Conservation (phyloP, 2,329 filamentous ascomycete species). For the Hawksworthiomyces lignivorus region DNA sequence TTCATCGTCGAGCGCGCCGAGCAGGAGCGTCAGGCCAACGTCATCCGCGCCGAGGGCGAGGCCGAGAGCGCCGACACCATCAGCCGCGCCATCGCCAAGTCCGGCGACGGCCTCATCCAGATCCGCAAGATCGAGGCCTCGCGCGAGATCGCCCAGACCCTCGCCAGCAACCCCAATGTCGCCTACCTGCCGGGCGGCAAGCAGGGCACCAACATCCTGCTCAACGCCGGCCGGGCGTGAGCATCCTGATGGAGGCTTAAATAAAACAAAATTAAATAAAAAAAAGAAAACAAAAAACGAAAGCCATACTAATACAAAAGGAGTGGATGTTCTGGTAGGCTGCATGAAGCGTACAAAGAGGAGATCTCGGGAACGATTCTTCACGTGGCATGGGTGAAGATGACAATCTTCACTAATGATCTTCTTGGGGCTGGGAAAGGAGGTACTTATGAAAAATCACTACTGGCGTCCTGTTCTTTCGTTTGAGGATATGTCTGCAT, state of each 20-base stretch:
- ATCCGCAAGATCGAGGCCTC: conserved; percentile 97
- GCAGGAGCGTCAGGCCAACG: conserved; percentile 97
- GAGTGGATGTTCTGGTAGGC: too few species aligned
- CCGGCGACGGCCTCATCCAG: conserved; percentile 86
- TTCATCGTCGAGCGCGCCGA: conserved; percentile 99
- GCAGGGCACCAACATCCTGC: conserved; percentile 47
- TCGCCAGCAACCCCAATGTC: conserved; percentile 88
- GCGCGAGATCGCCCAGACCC: conserved; percentile 86
- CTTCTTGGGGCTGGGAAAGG: too few species aligned
- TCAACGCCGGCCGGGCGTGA: conserved; percentile 43
- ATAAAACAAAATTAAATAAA: not conserved
- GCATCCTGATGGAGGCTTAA: too few species aligned
- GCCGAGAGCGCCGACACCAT: conserved; percentile 96
- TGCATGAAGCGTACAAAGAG: too few species aligned
- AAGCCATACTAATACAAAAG: too few species aligned
- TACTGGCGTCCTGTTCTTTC: conserved; percentile 4
- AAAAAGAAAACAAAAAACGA: not conserved
- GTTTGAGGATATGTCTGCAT: too few species aligned
- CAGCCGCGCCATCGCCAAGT: conserved; percentile 80
- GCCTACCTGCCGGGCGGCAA: conserved; percentile 81
- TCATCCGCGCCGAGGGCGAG: conserved; percentile 96
- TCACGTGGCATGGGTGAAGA: too few species aligned
- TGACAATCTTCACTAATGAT: too few species aligned
- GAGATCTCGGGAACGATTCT: too few species aligned
- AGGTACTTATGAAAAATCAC: not conserved